Percentiles rank a stretch among this genome's conserved stretches.
Evolutionary conservation across 1,284 basidiomycete genomes (phyloP).

Genomic region (Caloboletus firmus): DNA sequence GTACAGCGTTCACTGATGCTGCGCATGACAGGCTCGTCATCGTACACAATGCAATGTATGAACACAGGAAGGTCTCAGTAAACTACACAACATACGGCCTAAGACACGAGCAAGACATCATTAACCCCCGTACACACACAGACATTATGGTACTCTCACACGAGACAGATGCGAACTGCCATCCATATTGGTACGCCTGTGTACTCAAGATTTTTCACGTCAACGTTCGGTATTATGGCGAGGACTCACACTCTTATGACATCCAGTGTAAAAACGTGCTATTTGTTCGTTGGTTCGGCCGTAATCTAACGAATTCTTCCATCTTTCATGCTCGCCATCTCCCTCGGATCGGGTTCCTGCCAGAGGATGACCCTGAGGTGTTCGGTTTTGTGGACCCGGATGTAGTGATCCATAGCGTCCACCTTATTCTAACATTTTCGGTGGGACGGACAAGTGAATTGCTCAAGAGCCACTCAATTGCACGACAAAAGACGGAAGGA

Average conservation of each 20-base stretch:
- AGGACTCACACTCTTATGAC: neutral
- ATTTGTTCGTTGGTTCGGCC: neutral
- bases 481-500: neutral
- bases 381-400: constrained; percentile 6
- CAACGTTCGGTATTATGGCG: neutral
- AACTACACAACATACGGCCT: constrained; percentile 10
- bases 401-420: neutral
- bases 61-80: neutral
- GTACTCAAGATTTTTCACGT: neutral
- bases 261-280: neutral
- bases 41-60: neutral
- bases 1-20: neutral
- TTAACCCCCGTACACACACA: neutral
- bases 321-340: neutral
- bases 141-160: constrained; percentile 5
- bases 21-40: neutral
- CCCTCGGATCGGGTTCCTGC: neutral
- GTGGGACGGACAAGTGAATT: neutral
- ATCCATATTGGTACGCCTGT: constrained; percentile 7
- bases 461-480: neutral
- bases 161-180: neutral
- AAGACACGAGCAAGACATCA: neutral
- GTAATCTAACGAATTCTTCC: neutral
- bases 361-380: neutral
- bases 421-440: constrained; percentile 5